A percentile compares a stretch with the other conserved stretches of the same genome.
These are phyloP conservation scores for Papiliotrema nemorosa DNA, from an alignment of 1,284 basidiomycete genomes.

Conservation along the genomic window DNA sequence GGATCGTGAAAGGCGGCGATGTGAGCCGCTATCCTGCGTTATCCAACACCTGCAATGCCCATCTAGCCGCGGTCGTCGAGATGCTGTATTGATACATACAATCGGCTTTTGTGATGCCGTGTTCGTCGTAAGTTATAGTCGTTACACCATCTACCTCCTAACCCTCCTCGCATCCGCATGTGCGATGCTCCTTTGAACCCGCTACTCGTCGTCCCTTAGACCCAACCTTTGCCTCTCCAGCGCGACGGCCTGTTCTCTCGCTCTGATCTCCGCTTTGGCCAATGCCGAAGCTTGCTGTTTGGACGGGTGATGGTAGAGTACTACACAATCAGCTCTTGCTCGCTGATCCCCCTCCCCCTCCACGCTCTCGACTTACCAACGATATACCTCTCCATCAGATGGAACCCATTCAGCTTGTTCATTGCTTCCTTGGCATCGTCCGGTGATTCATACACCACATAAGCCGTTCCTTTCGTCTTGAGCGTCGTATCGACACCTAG, in stretches of 20 bases:
- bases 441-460: conserved; percentile 60
- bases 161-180: too few species aligned
- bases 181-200: too few species aligned
- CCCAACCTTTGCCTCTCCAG: conserved; percentile 72
- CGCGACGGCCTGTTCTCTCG: conserved; percentile 84
- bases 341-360: not conserved
- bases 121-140: too few species aligned
- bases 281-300: conserved; percentile 82
- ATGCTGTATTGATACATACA: too few species aligned
- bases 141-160: too few species aligned
- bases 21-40: too few species aligned
- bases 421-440: conserved; percentile 88
- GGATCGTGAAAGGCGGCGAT: too few species aligned
- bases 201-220: conserved; percentile 19
- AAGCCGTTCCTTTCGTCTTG: conserved; percentile 94
- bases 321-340: conserved; percentile 44
- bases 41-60: too few species aligned
- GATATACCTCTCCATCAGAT: conserved; percentile 96
- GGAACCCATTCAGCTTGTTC: conserved; percentile 96
- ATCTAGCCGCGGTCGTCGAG: too few species aligned
- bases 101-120: too few species aligned
- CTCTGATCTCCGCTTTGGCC: conserved; percentile 86
- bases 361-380: conserved; percentile 54
- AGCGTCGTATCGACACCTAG: conserved; percentile 74
- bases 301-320: conserved; percentile 94